A percentile compares a stretch with the other conserved stretches of the same genome.
phyloP scores from a whole-genome alignment of 2,329 filamentous ascomycete species.

The Aspergillus quadrilineatus region DNA sequence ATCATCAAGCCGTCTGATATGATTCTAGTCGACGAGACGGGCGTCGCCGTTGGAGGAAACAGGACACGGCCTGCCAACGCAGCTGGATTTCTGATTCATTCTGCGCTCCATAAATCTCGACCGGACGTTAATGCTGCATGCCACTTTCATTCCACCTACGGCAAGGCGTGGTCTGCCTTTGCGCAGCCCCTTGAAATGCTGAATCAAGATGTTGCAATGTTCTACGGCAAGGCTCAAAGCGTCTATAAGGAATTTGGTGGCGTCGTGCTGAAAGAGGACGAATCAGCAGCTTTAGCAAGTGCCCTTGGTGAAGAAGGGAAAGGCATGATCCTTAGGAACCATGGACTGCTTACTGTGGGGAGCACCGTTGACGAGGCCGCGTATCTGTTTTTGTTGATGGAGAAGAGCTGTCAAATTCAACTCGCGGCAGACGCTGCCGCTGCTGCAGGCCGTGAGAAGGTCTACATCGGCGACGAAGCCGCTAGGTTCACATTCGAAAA shows the following conservation, averaged over 20 bases:
- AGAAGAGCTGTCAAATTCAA: slow-evolving; percentile 68
- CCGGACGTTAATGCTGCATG: slow-evolving; percentile 48
- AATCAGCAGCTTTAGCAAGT: slow-evolving; percentile 63
- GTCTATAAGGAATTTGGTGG: slow-evolving; percentile 19
- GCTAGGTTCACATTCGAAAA: slow-evolving; percentile 31
- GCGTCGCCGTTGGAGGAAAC: slow-evolving; percentile 41
- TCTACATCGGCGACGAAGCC: slow-evolving; percentile 56
- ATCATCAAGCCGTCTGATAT: slow-evolving; percentile 39
- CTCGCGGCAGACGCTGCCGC: slow-evolving; percentile 67
- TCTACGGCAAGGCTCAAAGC: slow-evolving; percentile 52
- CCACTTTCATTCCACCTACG: slow-evolving; percentile 48
- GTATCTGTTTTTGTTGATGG: slow-evolving; percentile 67
- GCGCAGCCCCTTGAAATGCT: slow-evolving; percentile 45
- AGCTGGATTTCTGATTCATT: slow-evolving; percentile 50
- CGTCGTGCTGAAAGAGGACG: slow-evolving; percentile 57
- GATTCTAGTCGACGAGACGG: slow-evolving; percentile 46
- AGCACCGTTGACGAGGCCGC: slow-evolving; percentile 71
- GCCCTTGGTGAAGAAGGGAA: slow-evolving; percentile 60
- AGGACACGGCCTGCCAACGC: slow-evolving; percentile 42
- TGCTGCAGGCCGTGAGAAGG: slow-evolving; percentile 51
- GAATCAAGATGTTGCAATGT: slow-evolving; percentile 56
- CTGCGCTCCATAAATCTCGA: slow-evolving; percentile 56
- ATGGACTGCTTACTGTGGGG: slow-evolving; percentile 70
- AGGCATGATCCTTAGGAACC: slow-evolving; percentile 67
- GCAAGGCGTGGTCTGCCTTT: slow-evolving; percentile 45